Evolutionary conservation across 169 alveolate genomes (phyloP).

Genomic region (Theileria sp.): DNA sequence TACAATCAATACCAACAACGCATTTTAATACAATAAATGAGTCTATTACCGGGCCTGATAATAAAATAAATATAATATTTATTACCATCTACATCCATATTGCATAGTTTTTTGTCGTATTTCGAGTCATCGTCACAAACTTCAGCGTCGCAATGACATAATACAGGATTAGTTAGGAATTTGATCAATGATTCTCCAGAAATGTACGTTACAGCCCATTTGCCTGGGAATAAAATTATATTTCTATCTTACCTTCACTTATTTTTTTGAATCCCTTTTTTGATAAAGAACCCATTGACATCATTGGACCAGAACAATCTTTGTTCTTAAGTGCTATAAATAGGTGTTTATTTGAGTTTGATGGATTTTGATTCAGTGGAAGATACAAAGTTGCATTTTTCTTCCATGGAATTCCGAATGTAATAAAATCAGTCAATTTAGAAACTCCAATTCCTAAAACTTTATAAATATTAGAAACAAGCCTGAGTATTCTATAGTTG

Average conservation of each 20-base stretch:
- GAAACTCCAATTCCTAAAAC: slow-evolving; percentile 10
- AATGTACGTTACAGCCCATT: slow-evolving; percentile 16
- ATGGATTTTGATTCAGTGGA: neutral
- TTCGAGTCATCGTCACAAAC: slow-evolving; percentile 1
- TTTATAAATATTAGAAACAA: neutral
- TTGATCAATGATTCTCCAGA: neutral
- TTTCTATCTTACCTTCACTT: neutral
- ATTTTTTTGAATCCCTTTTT: neutral
- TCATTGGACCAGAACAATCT: slow-evolving; percentile 11
- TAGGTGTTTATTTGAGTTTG: neutral
- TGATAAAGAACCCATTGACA: neutral
- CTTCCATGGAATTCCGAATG: slow-evolving; percentile 19
- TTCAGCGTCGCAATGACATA: slow-evolving; percentile 13
- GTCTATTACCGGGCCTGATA: slow-evolving; percentile 22
- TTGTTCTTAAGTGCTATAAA: slow-evolving; percentile 7
- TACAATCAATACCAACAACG: slow-evolving; percentile 30
- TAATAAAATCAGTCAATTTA: neutral
- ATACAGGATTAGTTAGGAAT: slow-evolving; percentile 6
- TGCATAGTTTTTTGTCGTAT: slow-evolving; percentile 8
- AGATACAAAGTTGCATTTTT: neutral
- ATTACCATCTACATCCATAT: slow-evolving; percentile 33
- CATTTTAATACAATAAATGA: slow-evolving; percentile 2
- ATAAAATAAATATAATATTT: neutral
- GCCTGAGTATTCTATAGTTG: slow-evolving; percentile 29
- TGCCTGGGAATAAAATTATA: slow-evolving; percentile 11